phyloP scores from a whole-genome alignment of 1,284 basidiomycete genomes.

The Ustilago shanxiensis region DNA sequence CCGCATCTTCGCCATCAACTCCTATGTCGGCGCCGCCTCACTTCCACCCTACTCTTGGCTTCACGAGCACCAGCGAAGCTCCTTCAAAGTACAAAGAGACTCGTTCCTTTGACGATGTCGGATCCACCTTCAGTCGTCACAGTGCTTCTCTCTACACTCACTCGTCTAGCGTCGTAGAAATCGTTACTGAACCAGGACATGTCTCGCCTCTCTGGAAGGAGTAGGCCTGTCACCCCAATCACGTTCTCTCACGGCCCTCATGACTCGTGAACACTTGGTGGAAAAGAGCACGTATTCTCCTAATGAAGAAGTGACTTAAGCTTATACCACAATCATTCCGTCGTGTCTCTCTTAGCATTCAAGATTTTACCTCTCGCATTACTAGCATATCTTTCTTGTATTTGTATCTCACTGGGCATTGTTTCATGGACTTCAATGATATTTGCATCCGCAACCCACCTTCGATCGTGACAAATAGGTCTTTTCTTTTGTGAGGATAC shows the following conservation, averaged over 20 bases:
- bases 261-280: neutral
- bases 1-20: conserved; percentile 31
- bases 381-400: conserved; percentile 26
- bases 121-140: conserved; percentile 14
- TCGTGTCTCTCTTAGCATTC: conserved; percentile 1
- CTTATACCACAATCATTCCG: neutral
- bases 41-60: conserved; percentile 29
- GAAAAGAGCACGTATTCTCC: no score
- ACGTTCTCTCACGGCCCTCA: conserved; percentile 7
- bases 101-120: conserved; percentile 35
- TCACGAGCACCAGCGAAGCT: conserved; percentile 16
- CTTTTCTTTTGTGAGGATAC: neutral
- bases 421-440: conserved; percentile 23
- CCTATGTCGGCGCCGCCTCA: conserved; percentile 15
- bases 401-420: conserved; percentile 34
- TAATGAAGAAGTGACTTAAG: no score
- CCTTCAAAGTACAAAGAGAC: conserved; percentile 17
- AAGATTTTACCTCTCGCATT: conserved; percentile 1
- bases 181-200: conserved; percentile 1
- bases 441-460: neutral
- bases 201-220: conserved; percentile 45
- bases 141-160: conserved; percentile 9
- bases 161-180: conserved; percentile 6
- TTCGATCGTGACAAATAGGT: neutral
- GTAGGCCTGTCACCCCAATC: conserved; percentile 3